These are phyloP conservation scores for Groenewaldozyma tartarivorans DNA, from an alignment of 805 yeast genomes.

Conservation along the genomic window DNA sequence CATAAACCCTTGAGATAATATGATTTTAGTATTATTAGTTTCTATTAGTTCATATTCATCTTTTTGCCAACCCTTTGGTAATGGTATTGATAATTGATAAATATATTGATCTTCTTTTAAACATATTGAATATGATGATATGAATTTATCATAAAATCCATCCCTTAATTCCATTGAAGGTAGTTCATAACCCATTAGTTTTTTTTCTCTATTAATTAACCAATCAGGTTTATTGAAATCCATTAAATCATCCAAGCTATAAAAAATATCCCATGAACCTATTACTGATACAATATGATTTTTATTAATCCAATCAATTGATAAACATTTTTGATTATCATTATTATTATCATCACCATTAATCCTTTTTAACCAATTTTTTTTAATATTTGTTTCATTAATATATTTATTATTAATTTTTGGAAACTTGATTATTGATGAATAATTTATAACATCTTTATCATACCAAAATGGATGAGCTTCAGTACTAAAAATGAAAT, in stretches of 20 bases:
- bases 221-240: constrained; percentile 16
- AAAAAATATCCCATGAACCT: constrained; percentile 27
- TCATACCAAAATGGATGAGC: constrained; percentile 85
- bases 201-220: constrained; percentile 2
- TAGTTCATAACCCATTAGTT: constrained; percentile 2
- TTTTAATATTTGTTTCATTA: neutral
- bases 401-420: neutral
- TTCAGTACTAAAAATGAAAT: constrained; percentile 67
- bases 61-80: no score
- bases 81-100: no score
- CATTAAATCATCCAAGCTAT: constrained; percentile 18
- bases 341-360: no score
- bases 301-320: neutral
- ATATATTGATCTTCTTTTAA: no score
- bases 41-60: no score
- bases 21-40: no score
- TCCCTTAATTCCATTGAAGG: constrained; percentile 9
- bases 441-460: constrained; percentile 22
- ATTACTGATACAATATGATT: constrained; percentile 9
- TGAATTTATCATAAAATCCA: constrained; percentile 15
- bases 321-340: neutral
- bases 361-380: no score
- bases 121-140: constrained; percentile 8
- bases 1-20: no score
- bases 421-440: constrained; percentile 14